Base-by-base conservation (phyloP, 2,329 filamentous ascomycete species). In the Purpureocillium lavendulum region DNA sequence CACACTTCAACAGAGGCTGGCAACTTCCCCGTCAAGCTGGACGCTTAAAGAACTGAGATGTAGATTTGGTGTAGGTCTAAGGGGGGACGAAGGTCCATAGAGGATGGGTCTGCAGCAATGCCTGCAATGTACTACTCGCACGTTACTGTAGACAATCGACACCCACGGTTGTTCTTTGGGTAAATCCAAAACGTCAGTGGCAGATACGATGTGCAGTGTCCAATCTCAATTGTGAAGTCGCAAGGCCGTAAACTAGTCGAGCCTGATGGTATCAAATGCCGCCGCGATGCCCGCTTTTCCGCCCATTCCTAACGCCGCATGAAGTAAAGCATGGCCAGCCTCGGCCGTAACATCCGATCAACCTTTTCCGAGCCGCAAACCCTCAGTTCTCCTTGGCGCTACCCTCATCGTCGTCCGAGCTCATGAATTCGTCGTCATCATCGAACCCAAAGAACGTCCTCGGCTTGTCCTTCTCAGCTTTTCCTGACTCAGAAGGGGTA, bases 371-470 rank as follows among this genome's bases (percentile, higher is more conserved):
- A 5, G 10, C 6, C n/a, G 7, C 29, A 30, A 13, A 30, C n/a
- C 7, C n/a, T 30, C 29, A 32, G 16, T 13, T 31, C 32, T 42
- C 12, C 31, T 31, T 33, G 13, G 32, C 5, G 6, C 28, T 30
- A 21, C 66, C 63, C 11, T 74, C 71, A 28, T 81, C 78, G n/a
- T 80, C 75, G 38, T 75, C 74, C 9, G 75, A 80, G 50, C 78
- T 83, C 74, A 82, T 78, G 46, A 82, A 83, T 51, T 85, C 81
- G 35, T 88, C 83, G 39, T 86, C 82, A 28, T 89, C 83, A 45
- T 88, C 84, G 62, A 88, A 90, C 0, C 84, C 84, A 50, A 82
- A 84, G 53, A 88, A 86, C 0, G 71, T 66, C 52, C 51, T 66
- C 14, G 56, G 56, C 47, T 66, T 64, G 35, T 43, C 56, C 42